Evolutionary conservation across 1,284 basidiomycete genomes (phyloP).

Genomic region (Apiotrichum mycotoxinovorans): DNA sequence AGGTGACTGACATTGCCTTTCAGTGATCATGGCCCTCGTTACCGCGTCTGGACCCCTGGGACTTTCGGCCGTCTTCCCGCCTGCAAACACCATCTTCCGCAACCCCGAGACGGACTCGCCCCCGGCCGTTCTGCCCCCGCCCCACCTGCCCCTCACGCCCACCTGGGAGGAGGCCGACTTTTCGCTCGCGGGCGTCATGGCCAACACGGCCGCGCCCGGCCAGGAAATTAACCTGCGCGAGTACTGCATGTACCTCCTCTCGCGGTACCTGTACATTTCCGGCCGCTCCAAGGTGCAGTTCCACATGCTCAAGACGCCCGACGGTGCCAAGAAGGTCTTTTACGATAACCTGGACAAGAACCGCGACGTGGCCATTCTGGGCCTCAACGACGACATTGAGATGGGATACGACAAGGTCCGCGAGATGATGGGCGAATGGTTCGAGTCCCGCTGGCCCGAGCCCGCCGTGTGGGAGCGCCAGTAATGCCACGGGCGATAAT

Average conservation of each 20-base stretch:
- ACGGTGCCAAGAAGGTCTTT: conserved; percentile 29
- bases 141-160: conserved; percentile 52
- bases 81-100: conserved; percentile 25
- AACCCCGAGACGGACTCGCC: conserved; percentile 1
- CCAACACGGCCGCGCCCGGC: conserved; percentile 28
- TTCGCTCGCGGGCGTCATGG: conserved; percentile 49
- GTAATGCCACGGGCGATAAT: too few species aligned
- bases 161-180: conserved; percentile 53
- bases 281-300: conserved; percentile 39
- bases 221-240: conserved; percentile 47
- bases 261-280: conserved; percentile 52
- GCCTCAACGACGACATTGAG: conserved; percentile 47
- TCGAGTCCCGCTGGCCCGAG: conserved; percentile 38
- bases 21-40: conserved; percentile 54
- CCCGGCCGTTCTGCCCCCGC: conserved; percentile 30
- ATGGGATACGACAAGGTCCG: conserved; percentile 31
- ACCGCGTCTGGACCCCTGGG: conserved; percentile 53
- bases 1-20: not conserved
- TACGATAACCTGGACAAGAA: conserved; percentile 23
- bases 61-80: conserved; percentile 54
- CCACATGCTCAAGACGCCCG: conserved; percentile 38
- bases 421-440: conserved; percentile 38
- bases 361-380: conserved; percentile 29
- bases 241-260: conserved; percentile 52
- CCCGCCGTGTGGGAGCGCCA: conserved; percentile 40